Evolutionary conservation across 495 filamentous ascomycete genomes (phyloP).

Genomic region (Penicillium coprophilum): DNA sequence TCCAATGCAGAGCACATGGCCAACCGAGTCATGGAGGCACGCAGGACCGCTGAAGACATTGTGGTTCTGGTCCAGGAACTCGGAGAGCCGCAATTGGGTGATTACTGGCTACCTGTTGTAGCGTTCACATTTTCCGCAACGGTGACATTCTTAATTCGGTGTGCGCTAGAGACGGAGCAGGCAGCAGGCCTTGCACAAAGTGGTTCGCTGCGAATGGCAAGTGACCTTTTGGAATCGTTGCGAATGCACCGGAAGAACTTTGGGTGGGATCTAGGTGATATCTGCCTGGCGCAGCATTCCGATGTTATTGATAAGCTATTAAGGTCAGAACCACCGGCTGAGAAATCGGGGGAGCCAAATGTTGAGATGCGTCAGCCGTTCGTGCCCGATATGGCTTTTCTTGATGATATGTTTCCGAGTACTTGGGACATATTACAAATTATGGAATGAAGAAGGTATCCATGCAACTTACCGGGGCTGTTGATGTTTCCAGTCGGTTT

Average conservation of each 20-base stretch:
- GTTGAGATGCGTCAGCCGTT: constrained; percentile 7
- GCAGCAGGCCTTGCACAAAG: constrained; percentile 8
- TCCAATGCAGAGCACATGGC: constrained; percentile 6
- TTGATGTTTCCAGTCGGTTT: too few species aligned
- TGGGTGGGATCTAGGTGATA: constrained; percentile 23
- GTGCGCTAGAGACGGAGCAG: constrained; percentile 20
- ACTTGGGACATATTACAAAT: constrained; percentile 20
- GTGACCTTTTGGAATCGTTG: constrained; percentile 13
- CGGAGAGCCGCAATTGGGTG: constrained; percentile 21
- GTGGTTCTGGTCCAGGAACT: constrained; percentile 36
- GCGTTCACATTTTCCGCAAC: constrained; percentile 34
- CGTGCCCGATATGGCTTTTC: constrained; percentile 13
- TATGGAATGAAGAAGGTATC: constrained; percentile 1
- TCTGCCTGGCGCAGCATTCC: constrained; percentile 16
- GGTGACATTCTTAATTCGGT: constrained; percentile 35
- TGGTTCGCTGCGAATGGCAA: constrained; percentile 19
- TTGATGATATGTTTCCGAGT: constrained; percentile 16
- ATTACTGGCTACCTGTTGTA: constrained; percentile 39
- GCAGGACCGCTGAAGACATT: constrained; percentile 37
- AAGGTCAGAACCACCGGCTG: constrained; percentile 1
- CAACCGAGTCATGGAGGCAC: constrained; percentile 13
- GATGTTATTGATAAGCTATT: constrained; percentile 19
- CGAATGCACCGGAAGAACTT: constrained; percentile 10
- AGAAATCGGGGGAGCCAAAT: background rate
- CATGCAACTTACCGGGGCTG: too few species aligned